These are phyloP conservation scores for Erysimum pusillum DNA, from an alignment of 441 rosid genomes.

Conservation along the genomic window DNA sequence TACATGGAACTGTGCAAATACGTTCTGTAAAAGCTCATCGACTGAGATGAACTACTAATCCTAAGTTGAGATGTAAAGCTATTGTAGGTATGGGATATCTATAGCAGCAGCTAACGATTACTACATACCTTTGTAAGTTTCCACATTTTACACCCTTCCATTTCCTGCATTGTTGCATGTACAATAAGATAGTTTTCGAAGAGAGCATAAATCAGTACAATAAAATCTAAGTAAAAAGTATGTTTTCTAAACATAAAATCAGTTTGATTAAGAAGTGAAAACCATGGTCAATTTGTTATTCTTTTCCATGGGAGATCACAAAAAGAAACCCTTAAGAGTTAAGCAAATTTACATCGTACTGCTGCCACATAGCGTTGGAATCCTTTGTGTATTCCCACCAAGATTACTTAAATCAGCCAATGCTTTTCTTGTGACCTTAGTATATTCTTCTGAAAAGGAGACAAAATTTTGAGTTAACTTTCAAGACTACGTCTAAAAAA, in stretches of 20 bases:
- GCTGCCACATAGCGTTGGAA: slow-evolving; percentile 57
- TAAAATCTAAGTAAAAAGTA: slow-evolving; percentile 19
- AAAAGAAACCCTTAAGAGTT: slow-evolving; percentile 8
- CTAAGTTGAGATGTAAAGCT: neutral
- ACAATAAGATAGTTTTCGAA: slow-evolving; percentile 27
- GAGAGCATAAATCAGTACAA: slow-evolving; percentile 10
- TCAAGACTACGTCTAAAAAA: slow-evolving; percentile 9
- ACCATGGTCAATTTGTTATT: slow-evolving; percentile 6
- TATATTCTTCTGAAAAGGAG: slow-evolving; percentile 46
- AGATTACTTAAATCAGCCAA: slow-evolving; percentile 82
- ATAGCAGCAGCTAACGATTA: slow-evolving; percentile 22
- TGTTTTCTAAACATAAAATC: neutral
- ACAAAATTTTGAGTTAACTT: slow-evolving; percentile 18
- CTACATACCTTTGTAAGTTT: slow-evolving; percentile 53
- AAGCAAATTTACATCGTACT: slow-evolving; percentile 59
- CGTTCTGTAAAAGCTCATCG: slow-evolving; percentile 1
- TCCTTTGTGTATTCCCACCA: slow-evolving; percentile 45
- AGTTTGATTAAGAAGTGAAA: slow-evolving; percentile 15
- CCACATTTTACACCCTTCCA: slow-evolving; percentile 52
- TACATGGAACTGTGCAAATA: slow-evolving; percentile 10
- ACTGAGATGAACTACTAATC: slow-evolving; percentile 31
- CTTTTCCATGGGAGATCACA: slow-evolving; percentile 7
- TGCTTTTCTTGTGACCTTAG: slow-evolving; percentile 66
- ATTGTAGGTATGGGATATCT: neutral
- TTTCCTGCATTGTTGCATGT: slow-evolving; percentile 55